Base-by-base conservation (phyloP, 106 monocot genomes). In the Dioscorea zingiberensis region DNA sequence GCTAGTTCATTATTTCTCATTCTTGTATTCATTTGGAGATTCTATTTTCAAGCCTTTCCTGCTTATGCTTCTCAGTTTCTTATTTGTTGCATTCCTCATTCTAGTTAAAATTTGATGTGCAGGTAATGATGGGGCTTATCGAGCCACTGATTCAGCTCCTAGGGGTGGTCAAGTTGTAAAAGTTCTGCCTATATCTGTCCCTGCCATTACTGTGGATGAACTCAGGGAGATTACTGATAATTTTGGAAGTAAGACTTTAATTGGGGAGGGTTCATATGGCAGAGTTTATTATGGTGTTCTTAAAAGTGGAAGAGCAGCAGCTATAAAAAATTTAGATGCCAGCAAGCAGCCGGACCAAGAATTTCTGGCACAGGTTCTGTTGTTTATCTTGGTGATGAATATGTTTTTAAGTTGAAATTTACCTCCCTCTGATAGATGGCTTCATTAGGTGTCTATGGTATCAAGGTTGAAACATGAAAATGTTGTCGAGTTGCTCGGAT, bases 211-310 rank as follows among this genome's bases (percentile, higher is more conserved):
- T 45, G 61, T 76, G 19, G 80, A 83, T 22, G 83, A 87, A 65
- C 23, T 83, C 23, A 87, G 63, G 51, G 87, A 83, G 60, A 69
- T 74, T 14, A 87, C 87, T 10, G 76, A 77, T 4, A 82, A 73
- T 68, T 87, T 80, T 56, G 75, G 83, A 28, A 51, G 55, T 30
- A 80, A 83, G 22, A 58, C 73, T 56, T 71, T 87, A 14, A 69
- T 83, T 55, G 87, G 87, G 17, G 87, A 87, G 55, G 87, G 87
- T 14, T 87, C 87, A 22, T 87, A 79, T 74, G 83, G 75, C n/a
- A 80, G 80, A 46, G 83, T 87, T 2, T 87, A 80, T 69, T 80
- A 69, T 71, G 87, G 73, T 61, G 63, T 76, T 12, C 64, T 87
- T 16, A 81, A 47, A 75, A 81, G 25, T 59, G 80, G 77, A 16